Base-by-base conservation (phyloP, 1,284 basidiomycete species). In the Fomes fomentarius region DNA sequence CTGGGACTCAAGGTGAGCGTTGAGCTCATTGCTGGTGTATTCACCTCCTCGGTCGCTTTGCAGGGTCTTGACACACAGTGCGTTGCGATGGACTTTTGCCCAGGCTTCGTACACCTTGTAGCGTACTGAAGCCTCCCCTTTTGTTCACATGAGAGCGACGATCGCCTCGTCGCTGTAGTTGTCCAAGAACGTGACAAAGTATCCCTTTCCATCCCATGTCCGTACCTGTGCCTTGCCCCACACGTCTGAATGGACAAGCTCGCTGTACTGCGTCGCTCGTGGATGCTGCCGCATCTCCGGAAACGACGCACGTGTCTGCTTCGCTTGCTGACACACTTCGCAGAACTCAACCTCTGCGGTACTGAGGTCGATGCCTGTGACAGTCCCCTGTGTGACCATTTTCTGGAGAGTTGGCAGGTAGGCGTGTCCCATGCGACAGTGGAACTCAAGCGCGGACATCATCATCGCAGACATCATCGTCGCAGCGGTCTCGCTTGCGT, bases 221-320 rank as follows among this genome's bases (percentile, higher is more conserved):
- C 60, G 37, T 7, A 69, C 60, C 8, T 47, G 50, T 11, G 74
- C 50, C 31, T 70, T 68, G 14, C 74, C 74, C 75, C 74, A 75
- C 1, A 76, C 43, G 48, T 78, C 73, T 0, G 64, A 65, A 49
- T 75, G 71, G 11, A 75, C 59, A 15, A 66, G 63, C n/a, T 72
- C 67, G 12, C 73, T 72, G 50, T 72, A 48, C 9, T 43, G 57
- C 62, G 15, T 65, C 51, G 50, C 54, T 59, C 3, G 52, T 37
- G 52, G 68, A 67, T 63, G 72, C 63, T 52, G 42, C n/a, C 65
- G 60, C n/a, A 59, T 57, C 38, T 70, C 65, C 8, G 73, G 71
- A 39, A 76, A 68, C 0, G 70, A 57, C n/a, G n/a, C n/a, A n/a
- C n/a, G n/a, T n/a, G n/a, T n/a, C 0, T 66, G 62, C 46, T 77